phyloP scores from a whole-genome alignment of 106 monocot genomes.

The Phalaenopsis aphrodite region DNA sequence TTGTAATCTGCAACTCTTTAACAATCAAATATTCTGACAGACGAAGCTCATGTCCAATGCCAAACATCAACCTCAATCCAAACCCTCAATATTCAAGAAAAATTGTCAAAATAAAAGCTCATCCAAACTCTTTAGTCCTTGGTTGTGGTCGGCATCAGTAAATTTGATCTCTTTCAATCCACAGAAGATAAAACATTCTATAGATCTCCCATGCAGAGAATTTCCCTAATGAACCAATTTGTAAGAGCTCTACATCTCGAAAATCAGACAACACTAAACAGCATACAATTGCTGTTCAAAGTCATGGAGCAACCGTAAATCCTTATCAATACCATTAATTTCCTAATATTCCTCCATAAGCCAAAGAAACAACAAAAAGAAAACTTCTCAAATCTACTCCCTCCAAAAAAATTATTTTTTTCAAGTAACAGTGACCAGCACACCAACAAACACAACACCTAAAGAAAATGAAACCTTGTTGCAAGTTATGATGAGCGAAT shows the following conservation, averaged over 20 bases:
- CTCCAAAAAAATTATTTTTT: not conserved
- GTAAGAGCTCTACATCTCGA: too few species aligned
- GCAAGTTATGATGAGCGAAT: not conserved
- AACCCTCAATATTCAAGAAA: not conserved
- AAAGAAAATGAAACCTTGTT: not conserved
- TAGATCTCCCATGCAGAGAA: not conserved
- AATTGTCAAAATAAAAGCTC: not conserved
- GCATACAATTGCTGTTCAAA: too few species aligned
- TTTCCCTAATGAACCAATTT: not conserved
- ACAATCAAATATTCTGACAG: not conserved
- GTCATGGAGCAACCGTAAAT: not conserved
- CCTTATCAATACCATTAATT: not conserved
- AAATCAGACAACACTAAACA: too few species aligned
- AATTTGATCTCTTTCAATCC: not conserved
- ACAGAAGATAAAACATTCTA: not conserved
- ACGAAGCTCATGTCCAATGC: not conserved
- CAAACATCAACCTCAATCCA: not conserved
- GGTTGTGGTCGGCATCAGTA: not conserved
- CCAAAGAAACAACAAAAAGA: not conserved
- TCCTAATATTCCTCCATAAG: conserved; percentile 1
- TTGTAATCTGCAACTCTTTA: not conserved
- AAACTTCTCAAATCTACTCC: not conserved
- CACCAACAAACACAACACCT: not conserved
- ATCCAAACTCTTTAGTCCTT: not conserved
- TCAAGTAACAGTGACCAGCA: not conserved